Evolutionary conservation across 345 rosid genomes (phyloP).

Genomic region (Dovyalis caffra): DNA sequence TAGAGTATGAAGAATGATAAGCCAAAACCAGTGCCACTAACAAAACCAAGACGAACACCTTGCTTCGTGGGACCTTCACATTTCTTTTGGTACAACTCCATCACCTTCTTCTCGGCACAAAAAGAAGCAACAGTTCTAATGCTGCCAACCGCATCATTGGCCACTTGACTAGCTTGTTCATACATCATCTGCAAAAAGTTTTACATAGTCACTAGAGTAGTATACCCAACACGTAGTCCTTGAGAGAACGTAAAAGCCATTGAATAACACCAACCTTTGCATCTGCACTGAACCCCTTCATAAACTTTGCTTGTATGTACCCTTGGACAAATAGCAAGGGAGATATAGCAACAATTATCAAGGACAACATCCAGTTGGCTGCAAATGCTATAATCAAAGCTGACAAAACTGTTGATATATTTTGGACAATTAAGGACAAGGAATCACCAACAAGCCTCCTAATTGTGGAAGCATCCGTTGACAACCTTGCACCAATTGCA

Average conservation of each 20-base stretch:
- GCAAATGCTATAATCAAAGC: slow-evolving; percentile 51
- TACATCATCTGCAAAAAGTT: slow-evolving; percentile 50
- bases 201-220: too few relatives aligned
- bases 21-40: slow-evolving; percentile 55
- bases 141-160: slow-evolving; percentile 61
- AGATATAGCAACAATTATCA: slow-evolving; percentile 37
- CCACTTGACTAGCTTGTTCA: slow-evolving; percentile 74
- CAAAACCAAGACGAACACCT: slow-evolving; percentile 47
- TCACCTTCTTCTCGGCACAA: slow-evolving; percentile 57
- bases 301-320: slow-evolving; percentile 38
- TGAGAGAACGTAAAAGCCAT: background rate
- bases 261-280: slow-evolving; percentile 27
- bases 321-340: slow-evolving; percentile 51
- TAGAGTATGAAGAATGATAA: slow-evolving; percentile 47
- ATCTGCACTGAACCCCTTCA: slow-evolving; percentile 58
- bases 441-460: slow-evolving; percentile 55
- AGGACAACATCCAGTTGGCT: slow-evolving; percentile 60
- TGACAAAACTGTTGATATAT: slow-evolving; percentile 41
- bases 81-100: slow-evolving; percentile 55
- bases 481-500: slow-evolving; percentile 63
- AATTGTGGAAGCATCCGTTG: slow-evolving; percentile 57
- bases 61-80: slow-evolving; percentile 46
- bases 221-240: background rate
- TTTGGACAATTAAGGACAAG: slow-evolving; percentile 52
- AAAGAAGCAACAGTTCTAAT: slow-evolving; percentile 69